A percentile compares a stretch with the other conserved stretches of the same genome.
These are phyloP conservation scores for Ligustrum vulgare DNA, from an alignment of 257 asterid species.

Conservation along the genomic window DNA sequence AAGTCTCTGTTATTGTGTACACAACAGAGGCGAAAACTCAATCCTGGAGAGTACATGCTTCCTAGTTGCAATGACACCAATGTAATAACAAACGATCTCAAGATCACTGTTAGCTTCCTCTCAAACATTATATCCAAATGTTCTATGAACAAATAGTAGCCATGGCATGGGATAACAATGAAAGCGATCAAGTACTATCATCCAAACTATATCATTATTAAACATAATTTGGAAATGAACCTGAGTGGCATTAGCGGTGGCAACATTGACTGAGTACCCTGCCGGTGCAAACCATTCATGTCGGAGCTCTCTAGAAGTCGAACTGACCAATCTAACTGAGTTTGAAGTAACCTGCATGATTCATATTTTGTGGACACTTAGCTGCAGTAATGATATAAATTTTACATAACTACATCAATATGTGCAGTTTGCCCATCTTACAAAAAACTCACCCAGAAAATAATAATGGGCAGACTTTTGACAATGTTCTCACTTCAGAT, in stretches of 20 bases:
- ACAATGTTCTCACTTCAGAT: not conserved
- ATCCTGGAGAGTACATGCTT: not conserved
- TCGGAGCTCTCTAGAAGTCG: slow-evolving; percentile 68
- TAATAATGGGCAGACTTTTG: not conserved
- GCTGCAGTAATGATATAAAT: slow-evolving; percentile 14
- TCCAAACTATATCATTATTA: not conserved
- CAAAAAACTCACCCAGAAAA: not conserved
- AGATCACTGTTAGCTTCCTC: slow-evolving; percentile 1
- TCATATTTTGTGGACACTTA: slow-evolving; percentile 8
- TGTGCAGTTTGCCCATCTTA: not conserved
- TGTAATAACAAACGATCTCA: not conserved
- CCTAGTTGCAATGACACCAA: not conserved
- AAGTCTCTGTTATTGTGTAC: not conserved
- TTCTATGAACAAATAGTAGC: slow-evolving; percentile 10
- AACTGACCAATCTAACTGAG: slow-evolving; percentile 71
- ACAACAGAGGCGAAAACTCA: not conserved
- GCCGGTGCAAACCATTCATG: slow-evolving; percentile 79
- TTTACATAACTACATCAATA: not conserved
- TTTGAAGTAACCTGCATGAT: slow-evolving; percentile 72
- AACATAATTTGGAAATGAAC: slow-evolving; percentile 28
- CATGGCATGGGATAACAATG: not conserved
- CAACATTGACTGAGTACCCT: slow-evolving; percentile 80
- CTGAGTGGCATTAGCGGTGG: slow-evolving; percentile 94
- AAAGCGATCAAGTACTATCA: not conserved
- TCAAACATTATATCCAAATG: slow-evolving; percentile 5